Percentiles rank a stretch among this genome's conserved stretches.
These are phyloP conservation scores for Cutaneotrichosporon cavernicola DNA, from an alignment of 1,284 basidiomycete species.

Conservation along the genomic window DNA sequence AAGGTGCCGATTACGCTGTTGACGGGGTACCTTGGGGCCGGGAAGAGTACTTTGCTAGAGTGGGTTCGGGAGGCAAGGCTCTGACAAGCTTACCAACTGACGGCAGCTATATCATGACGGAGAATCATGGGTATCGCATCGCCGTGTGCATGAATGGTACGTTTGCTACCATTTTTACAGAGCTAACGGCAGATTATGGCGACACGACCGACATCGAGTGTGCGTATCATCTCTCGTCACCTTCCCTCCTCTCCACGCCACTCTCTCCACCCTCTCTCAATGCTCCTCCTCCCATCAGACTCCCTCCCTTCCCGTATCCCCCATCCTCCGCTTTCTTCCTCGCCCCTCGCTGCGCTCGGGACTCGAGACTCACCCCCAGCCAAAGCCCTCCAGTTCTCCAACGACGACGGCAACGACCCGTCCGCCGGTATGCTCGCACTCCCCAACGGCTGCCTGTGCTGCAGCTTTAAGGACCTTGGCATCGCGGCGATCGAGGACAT, in stretches of 20 bases:
- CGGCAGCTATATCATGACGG: constrained; percentile 76
- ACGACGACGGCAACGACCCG: constrained; percentile 51
- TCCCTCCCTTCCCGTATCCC: no score
- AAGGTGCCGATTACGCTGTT: constrained; percentile 83
- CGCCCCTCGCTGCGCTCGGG: neutral
- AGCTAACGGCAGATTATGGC: constrained; percentile 48
- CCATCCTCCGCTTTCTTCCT: no score
- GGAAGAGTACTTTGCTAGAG: constrained; percentile 80
- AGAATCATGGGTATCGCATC: constrained; percentile 86
- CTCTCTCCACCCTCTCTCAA: neutral
- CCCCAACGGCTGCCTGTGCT: constrained; percentile 90
- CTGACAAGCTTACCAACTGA: constrained; percentile 1
- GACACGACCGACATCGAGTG: constrained; percentile 56
- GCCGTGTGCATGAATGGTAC: constrained; percentile 91
- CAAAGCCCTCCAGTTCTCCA: constrained; percentile 60
- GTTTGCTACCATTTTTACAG: constrained; percentile 6
- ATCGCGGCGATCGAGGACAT: constrained; percentile 87
- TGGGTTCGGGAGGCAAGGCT: constrained; percentile 24
- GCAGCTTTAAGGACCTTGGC: constrained; percentile 87
- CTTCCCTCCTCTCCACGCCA: neutral
- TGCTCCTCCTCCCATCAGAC: neutral
- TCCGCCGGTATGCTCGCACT: constrained; percentile 66
- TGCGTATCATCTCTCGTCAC: constrained; percentile 24
- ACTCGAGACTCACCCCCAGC: constrained; percentile 17
- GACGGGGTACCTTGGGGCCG: constrained; percentile 81